A percentile compares a stretch with the other conserved stretches of the same genome.
Evolutionary conservation across 2,329 filamentous ascomycete genomes (phyloP).

Genomic region (Dactylellina drechsleri): DNA sequence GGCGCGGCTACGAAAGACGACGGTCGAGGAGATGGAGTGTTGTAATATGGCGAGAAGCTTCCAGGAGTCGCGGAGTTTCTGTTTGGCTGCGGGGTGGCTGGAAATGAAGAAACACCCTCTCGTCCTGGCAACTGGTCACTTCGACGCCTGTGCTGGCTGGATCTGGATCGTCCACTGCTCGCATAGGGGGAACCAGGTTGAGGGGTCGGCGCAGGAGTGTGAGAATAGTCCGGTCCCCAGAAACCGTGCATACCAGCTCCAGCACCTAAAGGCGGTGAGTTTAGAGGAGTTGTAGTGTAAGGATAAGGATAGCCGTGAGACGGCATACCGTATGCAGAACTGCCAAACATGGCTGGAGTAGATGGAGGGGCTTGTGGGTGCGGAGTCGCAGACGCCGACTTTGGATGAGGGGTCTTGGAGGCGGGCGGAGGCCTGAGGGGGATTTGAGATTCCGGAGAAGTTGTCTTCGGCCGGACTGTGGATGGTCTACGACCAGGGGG

Average conservation of each 20-base stretch:
- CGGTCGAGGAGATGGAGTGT: constrained; percentile 49
- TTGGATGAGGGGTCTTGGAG: constrained; percentile 54
- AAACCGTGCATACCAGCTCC: constrained; percentile 54
- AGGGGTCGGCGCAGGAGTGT: constrained; percentile 54
- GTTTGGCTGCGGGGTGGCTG: constrained; percentile 51
- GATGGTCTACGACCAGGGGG: constrained; percentile 54
- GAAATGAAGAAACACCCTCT: constrained; percentile 50
- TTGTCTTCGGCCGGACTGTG: constrained; percentile 54
- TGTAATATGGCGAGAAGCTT: constrained; percentile 53
- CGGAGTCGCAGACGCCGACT: constrained; percentile 54
- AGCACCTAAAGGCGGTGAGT: constrained; percentile 55
- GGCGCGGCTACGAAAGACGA: constrained; percentile 45
- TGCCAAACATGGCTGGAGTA: constrained; percentile 51
- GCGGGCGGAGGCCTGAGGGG: constrained; percentile 49
- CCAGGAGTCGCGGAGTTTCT: constrained; percentile 49
- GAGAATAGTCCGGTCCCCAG: constrained; percentile 50
- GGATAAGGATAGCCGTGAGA: constrained; percentile 54
- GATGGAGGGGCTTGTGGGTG: constrained; percentile 49
- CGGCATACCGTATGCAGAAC: constrained; percentile 55
- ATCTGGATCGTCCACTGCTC: constrained; percentile 46
- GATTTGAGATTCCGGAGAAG: constrained; percentile 54
- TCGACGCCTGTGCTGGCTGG: constrained; percentile 43
- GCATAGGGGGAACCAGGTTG: constrained; percentile 52
- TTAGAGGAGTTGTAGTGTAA: constrained; percentile 55
- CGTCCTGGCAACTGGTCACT: constrained; percentile 52